Conservation (phyloP, 305 asterid genomes). For the Fraxinus latifolia region DNA sequence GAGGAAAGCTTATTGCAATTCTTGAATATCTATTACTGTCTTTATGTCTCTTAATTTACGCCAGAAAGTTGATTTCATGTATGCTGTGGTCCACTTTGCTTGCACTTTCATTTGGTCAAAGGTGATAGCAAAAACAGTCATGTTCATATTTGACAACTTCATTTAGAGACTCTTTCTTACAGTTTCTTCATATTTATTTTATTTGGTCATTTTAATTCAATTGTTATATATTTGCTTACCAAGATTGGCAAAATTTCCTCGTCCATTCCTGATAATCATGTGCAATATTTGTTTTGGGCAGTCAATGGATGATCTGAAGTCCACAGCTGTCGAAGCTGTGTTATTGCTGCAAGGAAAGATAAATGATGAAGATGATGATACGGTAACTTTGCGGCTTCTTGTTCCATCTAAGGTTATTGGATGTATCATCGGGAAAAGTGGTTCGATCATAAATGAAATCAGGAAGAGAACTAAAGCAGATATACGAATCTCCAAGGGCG, state of each 20-base stretch:
- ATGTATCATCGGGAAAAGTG: constrained; percentile 85
- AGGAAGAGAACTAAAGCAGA: constrained; percentile 84
- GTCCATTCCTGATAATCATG: constrained; percentile 10
- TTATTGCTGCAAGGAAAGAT: constrained; percentile 81
- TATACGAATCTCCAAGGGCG: constrained; percentile 78
- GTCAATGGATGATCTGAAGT: constrained; percentile 81
- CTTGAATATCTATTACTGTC: background rate
- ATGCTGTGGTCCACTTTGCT: background rate
- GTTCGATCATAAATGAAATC: constrained; percentile 81
- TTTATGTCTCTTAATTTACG: background rate
- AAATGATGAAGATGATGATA: constrained; percentile 70
- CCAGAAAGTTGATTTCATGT: background rate
- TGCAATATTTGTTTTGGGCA: constrained; percentile 34
- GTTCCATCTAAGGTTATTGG: constrained; percentile 87
- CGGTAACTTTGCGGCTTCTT: constrained; percentile 65
- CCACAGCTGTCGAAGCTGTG: constrained; percentile 92
- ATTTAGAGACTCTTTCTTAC: background rate
- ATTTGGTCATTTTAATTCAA: background rate
- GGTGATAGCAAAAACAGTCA: background rate
- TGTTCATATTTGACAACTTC: background rate
- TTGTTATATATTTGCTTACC: background rate
- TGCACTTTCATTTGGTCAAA: background rate
- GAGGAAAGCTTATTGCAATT: background rate
- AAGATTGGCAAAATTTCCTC: constrained; percentile 1
- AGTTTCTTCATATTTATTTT: constrained; percentile 1